A percentile compares a stretch with the other conserved stretches of the same genome.
These are phyloP conservation scores for Monosporascus sp. DNA, from an alignment of 2,329 filamentous ascomycete species.

Conservation along the genomic window DNA sequence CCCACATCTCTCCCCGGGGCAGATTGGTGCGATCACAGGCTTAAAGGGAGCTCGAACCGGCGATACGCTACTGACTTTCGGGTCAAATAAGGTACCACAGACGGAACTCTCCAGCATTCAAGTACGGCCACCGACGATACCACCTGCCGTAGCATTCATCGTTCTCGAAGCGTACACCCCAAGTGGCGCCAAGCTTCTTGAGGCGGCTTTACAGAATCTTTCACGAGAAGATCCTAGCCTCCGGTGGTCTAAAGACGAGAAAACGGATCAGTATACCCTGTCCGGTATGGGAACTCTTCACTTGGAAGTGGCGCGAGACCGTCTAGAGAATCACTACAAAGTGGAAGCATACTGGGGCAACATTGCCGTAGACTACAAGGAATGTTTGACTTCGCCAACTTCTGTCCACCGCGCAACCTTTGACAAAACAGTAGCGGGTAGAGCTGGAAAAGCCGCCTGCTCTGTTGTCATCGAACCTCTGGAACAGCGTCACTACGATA, in stretches of 20 bases:
- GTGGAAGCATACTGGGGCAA: slow-evolving; percentile 80
- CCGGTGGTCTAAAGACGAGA: slow-evolving; percentile 76
- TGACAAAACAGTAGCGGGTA: slow-evolving; percentile 76
- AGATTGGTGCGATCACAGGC: slow-evolving; percentile 90
- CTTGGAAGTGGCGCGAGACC: slow-evolving; percentile 84
- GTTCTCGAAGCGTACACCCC: slow-evolving; percentile 78
- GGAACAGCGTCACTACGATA: slow-evolving; percentile 33
- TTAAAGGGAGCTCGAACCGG: slow-evolving; percentile 90
- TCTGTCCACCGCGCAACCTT: slow-evolving; percentile 57
- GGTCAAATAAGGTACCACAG: slow-evolving; percentile 56
- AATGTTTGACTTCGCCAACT: slow-evolving; percentile 62
- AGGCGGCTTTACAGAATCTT: slow-evolving; percentile 69
- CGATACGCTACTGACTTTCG: slow-evolving; percentile 79
- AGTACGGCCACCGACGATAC: slow-evolving; percentile 80
- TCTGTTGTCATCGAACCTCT: slow-evolving; percentile 62
- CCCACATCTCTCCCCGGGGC: slow-evolving; percentile 71
- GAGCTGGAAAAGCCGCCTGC: slow-evolving; percentile 71
- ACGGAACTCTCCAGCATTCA: slow-evolving; percentile 69
- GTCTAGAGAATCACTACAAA: slow-evolving; percentile 84
- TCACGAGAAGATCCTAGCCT: slow-evolving; percentile 91
- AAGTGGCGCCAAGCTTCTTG: slow-evolving; percentile 73
- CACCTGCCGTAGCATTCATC: slow-evolving; percentile 94
- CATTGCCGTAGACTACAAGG: slow-evolving; percentile 94
- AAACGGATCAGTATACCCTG: slow-evolving; percentile 87
- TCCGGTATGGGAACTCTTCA: slow-evolving; percentile 97